Conservation (phyloP, 1,284 basidiomycete species). For the Pseudozyma sp. region DNA sequence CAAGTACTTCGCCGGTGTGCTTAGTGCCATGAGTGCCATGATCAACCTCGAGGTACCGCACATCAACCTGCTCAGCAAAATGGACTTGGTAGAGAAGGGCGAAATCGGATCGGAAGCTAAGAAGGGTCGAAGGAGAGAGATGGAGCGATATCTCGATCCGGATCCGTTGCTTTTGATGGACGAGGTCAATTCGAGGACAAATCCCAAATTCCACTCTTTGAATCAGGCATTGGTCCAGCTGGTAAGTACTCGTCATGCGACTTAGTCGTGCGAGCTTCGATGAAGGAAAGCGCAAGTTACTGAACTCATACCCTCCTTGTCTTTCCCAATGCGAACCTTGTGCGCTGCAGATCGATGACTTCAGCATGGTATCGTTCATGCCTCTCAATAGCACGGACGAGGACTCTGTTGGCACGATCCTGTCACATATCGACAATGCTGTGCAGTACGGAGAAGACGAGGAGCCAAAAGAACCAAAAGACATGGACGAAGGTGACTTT, state of each 20-base stretch:
- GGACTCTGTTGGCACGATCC: slow-evolving; percentile 87
- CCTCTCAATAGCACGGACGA: slow-evolving; percentile 91
- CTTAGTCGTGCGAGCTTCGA: no score
- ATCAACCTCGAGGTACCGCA: slow-evolving; percentile 95
- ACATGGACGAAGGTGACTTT: slow-evolving; percentile 65
- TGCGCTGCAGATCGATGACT: slow-evolving; percentile 87
- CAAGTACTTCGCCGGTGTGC: slow-evolving; percentile 98
- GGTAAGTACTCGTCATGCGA: slow-evolving; percentile 70
- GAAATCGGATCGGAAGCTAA: slow-evolving; percentile 72
- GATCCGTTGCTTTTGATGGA: slow-evolving; percentile 89
- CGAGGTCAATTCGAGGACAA: slow-evolving; percentile 76
- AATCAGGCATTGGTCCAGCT: slow-evolving; percentile 95
- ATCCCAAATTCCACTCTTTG: slow-evolving; percentile 89
- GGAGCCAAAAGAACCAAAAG: slow-evolving; percentile 68
- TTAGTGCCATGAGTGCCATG: slow-evolving; percentile 99
- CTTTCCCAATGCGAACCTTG: neutral
- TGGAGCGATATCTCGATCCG: slow-evolving; percentile 88
- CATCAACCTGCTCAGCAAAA: slow-evolving; percentile 98
- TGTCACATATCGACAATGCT: slow-evolving; percentile 96
- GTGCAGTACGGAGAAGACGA: slow-evolving; percentile 78
- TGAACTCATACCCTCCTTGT: slow-evolving; percentile 3
- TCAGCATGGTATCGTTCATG: slow-evolving; percentile 95
- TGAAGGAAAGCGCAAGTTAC: neutral
- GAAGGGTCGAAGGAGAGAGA: slow-evolving; percentile 67
- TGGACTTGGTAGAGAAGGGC: slow-evolving; percentile 88